These are phyloP conservation scores for Pezicula carpinea DNA, from an alignment of 2,329 filamentous ascomycete species.

Conservation along the genomic window DNA sequence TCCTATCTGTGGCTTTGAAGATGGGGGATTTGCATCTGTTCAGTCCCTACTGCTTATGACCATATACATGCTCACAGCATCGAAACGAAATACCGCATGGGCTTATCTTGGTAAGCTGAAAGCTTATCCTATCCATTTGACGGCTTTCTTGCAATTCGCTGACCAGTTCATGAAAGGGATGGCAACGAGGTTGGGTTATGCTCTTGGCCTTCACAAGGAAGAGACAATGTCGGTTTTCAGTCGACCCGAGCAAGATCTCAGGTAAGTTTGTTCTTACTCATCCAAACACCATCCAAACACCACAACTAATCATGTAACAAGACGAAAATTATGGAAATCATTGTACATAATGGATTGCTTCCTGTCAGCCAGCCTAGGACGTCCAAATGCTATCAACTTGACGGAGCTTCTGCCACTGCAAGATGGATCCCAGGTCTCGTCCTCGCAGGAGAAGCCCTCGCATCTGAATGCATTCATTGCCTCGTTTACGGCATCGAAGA, in stretches of 20 bases:
- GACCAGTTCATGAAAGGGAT: slow-evolving; percentile 38
- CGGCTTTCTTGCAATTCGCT: background rate
- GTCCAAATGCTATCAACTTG: slow-evolving; percentile 41
- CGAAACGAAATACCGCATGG: slow-evolving; percentile 58
- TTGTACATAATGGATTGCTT: slow-evolving; percentile 61
- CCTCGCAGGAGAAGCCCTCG: too few species aligned
- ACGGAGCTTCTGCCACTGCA: slow-evolving; percentile 3
- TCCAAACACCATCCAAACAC: background rate
- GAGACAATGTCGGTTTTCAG: slow-evolving; percentile 51
- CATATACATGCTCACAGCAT: slow-evolving; percentile 56
- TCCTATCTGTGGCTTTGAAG: slow-evolving; percentile 38
- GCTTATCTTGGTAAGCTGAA: slow-evolving; percentile 47
- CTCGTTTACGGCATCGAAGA: slow-evolving; percentile 8
- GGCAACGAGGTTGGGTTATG: slow-evolving; percentile 57
- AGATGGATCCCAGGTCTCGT: background rate
- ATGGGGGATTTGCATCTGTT: slow-evolving; percentile 59
- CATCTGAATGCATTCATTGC: background rate
- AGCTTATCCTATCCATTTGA: background rate
- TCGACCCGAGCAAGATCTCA: slow-evolving; percentile 33
- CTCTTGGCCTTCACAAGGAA: slow-evolving; percentile 56
- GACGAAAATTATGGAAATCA: slow-evolving; percentile 59
- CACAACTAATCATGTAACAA: slow-evolving; percentile 25
- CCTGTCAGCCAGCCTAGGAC: slow-evolving; percentile 55
- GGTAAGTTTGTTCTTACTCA: slow-evolving; percentile 1
- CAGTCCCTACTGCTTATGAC: slow-evolving; percentile 59